A percentile compares a stretch with the other conserved stretches of the same genome.
phyloP scores from a whole-genome alignment of 163 green algal species.

The Chloroidium sp. region DNA sequence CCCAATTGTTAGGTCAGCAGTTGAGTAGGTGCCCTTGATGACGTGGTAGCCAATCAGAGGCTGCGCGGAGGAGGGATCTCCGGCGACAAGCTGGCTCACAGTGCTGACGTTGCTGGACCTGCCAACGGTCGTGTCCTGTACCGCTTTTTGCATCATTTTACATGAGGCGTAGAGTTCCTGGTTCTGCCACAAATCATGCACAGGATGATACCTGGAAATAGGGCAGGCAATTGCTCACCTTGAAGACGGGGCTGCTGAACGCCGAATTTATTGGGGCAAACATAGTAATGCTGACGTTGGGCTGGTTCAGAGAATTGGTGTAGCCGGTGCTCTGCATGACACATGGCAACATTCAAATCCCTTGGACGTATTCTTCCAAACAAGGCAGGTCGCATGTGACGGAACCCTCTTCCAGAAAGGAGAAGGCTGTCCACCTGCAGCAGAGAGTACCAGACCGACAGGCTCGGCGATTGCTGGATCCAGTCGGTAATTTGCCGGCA shows the following conservation, averaged over 20 bases:
- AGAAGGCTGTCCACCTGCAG: neutral
- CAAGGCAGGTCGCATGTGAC: neutral
- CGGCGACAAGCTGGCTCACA: neutral
- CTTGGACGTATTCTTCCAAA: too few species aligned
- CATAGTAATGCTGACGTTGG: neutral
- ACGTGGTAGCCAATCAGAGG: neutral
- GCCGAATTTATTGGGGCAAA: neutral
- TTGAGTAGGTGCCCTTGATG: neutral
- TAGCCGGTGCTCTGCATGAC: neutral
- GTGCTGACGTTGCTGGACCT: neutral
- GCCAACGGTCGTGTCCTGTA: neutral
- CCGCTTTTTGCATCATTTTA: too few species aligned
- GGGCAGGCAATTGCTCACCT: neutral
- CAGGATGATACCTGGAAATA: too few species aligned
- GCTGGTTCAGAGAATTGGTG: neutral
- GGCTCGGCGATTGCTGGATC: neutral
- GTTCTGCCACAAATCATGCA: too few species aligned
- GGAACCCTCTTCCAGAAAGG: neutral
- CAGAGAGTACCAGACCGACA: neutral
- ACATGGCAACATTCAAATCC: too few species aligned
- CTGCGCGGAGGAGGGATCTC: neutral
- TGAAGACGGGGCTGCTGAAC: neutral
- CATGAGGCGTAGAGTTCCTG: too few species aligned
- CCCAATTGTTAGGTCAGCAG: neutral
- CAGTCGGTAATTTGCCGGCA: neutral